Conservation (phyloP, 208 protist species). For the Trypanosoma congolense region DNA sequence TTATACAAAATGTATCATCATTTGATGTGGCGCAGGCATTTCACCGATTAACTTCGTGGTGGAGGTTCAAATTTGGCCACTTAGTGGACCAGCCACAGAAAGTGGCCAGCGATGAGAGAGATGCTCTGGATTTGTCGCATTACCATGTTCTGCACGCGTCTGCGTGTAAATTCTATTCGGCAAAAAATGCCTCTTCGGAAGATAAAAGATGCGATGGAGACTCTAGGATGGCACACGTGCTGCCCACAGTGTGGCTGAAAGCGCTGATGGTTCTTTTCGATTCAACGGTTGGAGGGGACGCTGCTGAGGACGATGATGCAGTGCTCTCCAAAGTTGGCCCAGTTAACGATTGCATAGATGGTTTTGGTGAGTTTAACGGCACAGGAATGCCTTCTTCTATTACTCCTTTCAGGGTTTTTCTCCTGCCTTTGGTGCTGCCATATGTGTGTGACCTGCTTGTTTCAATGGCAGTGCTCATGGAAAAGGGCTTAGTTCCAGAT, state of each 20-base stretch:
- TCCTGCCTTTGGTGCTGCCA: slow-evolving; percentile 14
- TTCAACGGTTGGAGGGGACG: neutral
- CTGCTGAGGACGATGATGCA: neutral
- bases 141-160: slow-evolving; percentile 14
- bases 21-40: slow-evolving; percentile 18
- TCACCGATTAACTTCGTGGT: slow-evolving; percentile 12
- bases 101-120: neutral
- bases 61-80: slow-evolving; percentile 4
- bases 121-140: neutral
- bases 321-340: neutral
- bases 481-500: neutral
- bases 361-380: neutral
- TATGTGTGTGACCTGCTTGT: slow-evolving; percentile 21
- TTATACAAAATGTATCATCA: slow-evolving; percentile 14
- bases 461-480: slow-evolving; percentile 2
- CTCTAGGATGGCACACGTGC: neutral
- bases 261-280: slow-evolving; percentile 11
- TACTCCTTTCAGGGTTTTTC: slow-evolving; percentile 13
- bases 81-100: neutral
- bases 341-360: neutral
- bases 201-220: neutral
- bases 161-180: slow-evolving; percentile 1
- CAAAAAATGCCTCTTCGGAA: no score
- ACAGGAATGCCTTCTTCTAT: neutral
- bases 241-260: slow-evolving; percentile 13